phyloP scores from a whole-genome alignment of 148 eudicot genomes.

The Chenopodium quinoa region DNA sequence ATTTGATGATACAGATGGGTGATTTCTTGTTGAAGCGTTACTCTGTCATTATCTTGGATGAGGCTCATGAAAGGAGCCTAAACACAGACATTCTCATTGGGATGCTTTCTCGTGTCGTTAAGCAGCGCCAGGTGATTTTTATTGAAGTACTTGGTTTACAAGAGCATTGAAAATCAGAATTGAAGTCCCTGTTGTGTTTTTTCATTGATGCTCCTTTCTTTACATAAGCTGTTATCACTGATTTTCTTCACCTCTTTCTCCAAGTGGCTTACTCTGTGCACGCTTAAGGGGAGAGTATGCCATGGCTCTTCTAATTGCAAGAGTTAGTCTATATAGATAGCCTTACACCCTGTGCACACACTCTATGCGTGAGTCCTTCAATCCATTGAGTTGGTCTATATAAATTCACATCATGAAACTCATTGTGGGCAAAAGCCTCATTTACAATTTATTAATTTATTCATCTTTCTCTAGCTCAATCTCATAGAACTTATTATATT shows the following conservation, averaged over 20 bases:
- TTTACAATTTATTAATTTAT: background rate
- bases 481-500: background rate
- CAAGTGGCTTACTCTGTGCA: background rate
- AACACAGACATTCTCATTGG: conserved; percentile 95
- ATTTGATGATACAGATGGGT: conserved; percentile 24
- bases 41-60: conserved; percentile 85
- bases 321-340: background rate
- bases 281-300: background rate
- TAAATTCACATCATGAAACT: background rate
- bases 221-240: background rate
- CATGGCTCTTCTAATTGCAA: background rate
- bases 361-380: too few relatives aligned
- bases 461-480: conserved; percentile 1
- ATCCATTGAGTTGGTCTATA: background rate
- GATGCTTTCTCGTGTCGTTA: conserved; percentile 83
- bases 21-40: conserved; percentile 75
- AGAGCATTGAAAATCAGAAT: background rate
- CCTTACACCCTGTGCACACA: background rate
- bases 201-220: background rate
- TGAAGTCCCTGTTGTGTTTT: background rate
- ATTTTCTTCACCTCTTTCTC: background rate
- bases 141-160: background rate
- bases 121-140: conserved; percentile 56
- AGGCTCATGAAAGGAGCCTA: conserved; percentile 97
- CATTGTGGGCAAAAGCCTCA: background rate